A percentile compares a stretch with the other conserved stretches of the same genome.
phyloP scores from a whole-genome alignment of 2,329 filamentous ascomycete species.

The Ascochyta rabiei region DNA sequence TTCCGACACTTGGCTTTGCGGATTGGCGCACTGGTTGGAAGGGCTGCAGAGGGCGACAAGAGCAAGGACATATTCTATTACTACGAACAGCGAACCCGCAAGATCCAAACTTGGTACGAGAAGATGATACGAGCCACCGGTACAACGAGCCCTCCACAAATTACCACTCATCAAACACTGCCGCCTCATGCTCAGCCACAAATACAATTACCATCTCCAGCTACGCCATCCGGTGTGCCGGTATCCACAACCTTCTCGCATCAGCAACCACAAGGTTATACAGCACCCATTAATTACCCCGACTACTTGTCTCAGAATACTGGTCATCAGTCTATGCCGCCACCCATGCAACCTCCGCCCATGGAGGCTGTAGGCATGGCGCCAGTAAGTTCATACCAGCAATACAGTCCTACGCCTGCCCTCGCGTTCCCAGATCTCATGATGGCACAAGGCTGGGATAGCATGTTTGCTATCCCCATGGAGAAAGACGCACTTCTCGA shows the following conservation, averaged over 20 bases:
- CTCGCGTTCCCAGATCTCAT: slow-evolving; percentile 37
- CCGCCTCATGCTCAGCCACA: slow-evolving; percentile 3
- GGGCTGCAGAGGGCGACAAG: slow-evolving; percentile 28
- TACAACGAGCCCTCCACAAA: slow-evolving; percentile 17
- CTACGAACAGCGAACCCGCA: slow-evolving; percentile 34
- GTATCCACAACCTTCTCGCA: slow-evolving; percentile 24
- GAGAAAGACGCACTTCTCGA: slow-evolving; percentile 32
- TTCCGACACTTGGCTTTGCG: slow-evolving; percentile 34
- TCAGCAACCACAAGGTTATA: slow-evolving; percentile 23
- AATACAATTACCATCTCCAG: slow-evolving; percentile 9
- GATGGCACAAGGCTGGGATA: slow-evolving; percentile 36
- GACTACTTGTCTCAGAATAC: slow-evolving; percentile 9
- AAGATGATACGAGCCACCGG: slow-evolving; percentile 31
- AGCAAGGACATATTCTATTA: slow-evolving; percentile 36
- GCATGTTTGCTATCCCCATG: slow-evolving; percentile 38
- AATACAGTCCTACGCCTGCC: slow-evolving; percentile 24
- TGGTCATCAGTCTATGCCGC: slow-evolving; percentile 4
- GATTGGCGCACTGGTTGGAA: slow-evolving; percentile 34
- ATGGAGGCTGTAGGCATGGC: slow-evolving; percentile 25
- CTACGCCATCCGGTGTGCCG: slow-evolving; percentile 19
- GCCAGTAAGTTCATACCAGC: slow-evolving; percentile 25
- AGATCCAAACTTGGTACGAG: slow-evolving; percentile 40
- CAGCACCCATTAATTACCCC: slow-evolving; percentile 12
- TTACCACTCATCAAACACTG: slow-evolving; percentile 1
- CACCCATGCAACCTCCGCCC: slow-evolving; percentile 2